Conservation (phyloP, 179 eudicot genomes). For the Silene vulgaris region DNA sequence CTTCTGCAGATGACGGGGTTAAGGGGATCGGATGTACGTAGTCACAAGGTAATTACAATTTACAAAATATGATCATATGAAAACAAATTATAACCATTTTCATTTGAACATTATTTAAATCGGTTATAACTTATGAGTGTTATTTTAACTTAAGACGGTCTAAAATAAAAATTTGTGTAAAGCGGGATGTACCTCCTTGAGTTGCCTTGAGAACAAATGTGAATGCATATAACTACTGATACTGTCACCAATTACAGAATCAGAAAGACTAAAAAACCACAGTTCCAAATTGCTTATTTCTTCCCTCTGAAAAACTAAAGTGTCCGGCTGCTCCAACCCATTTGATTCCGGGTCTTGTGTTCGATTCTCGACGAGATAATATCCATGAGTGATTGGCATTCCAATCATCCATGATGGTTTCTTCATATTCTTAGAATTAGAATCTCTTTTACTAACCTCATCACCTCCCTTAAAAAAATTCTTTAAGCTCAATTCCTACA, state of each 20-base stretch:
- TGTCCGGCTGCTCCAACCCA: slow-evolving; percentile 31
- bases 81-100: too few species aligned
- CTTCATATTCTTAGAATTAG: slow-evolving; percentile 22
- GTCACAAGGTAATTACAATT: too few species aligned
- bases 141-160: too few species aligned
- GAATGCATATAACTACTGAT: slow-evolving; percentile 52
- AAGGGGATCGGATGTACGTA: too few species aligned
- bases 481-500: slow-evolving; percentile 40
- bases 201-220: slow-evolving; percentile 47
- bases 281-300: slow-evolving; percentile 45
- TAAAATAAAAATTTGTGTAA: too few species aligned
- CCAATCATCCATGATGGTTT: slow-evolving; percentile 50
- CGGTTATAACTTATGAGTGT: too few species aligned
- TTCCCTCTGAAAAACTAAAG: slow-evolving; percentile 59
- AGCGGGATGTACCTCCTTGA: slow-evolving; percentile 30
- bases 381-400: slow-evolving; percentile 56
- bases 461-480: slow-evolving; percentile 28
- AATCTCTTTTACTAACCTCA: slow-evolving; percentile 20
- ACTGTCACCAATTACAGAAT: slow-evolving; percentile 32
- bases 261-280: slow-evolving; percentile 61
- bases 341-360: slow-evolving; percentile 21
- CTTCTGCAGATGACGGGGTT: too few species aligned
- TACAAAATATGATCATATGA: too few species aligned
- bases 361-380: slow-evolving; percentile 43
- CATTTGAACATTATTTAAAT: too few species aligned